These are phyloP conservation scores for Hypomontagnella monticulosa DNA, from an alignment of 495 filamentous ascomycete species.

Conservation along the genomic window DNA sequence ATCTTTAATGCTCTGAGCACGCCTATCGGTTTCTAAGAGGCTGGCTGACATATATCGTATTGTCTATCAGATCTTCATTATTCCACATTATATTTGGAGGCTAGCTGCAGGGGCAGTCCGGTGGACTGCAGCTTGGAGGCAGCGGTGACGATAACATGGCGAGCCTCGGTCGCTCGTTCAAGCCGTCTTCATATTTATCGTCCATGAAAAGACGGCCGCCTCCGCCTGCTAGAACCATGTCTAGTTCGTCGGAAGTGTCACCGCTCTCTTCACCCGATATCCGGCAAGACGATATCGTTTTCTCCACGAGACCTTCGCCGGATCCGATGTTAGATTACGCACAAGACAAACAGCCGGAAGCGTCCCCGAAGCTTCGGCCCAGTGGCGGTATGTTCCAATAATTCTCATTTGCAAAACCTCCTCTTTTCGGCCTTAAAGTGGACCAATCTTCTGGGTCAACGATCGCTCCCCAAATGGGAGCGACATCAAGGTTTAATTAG, in stretches of 20 bases:
- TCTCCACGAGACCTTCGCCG: slow-evolving; percentile 44
- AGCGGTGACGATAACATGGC: slow-evolving; percentile 41
- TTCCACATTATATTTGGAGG: slow-evolving; percentile 2
- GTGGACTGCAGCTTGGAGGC: slow-evolving; percentile 9
- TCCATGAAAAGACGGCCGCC: slow-evolving; percentile 46
- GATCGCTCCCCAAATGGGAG: background rate
- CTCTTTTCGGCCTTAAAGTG: slow-evolving; percentile 1
- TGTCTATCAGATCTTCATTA: slow-evolving; percentile 13
- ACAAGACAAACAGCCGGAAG: slow-evolving; percentile 18
- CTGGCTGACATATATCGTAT: slow-evolving; percentile 14
- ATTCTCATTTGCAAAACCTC: slow-evolving; percentile 1
- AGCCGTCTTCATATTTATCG: slow-evolving; percentile 50
- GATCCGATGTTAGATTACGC: slow-evolving; percentile 28
- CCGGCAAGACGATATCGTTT: slow-evolving; percentile 42
- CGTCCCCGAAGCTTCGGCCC: slow-evolving; percentile 30
- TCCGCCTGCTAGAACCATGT: slow-evolving; percentile 45
- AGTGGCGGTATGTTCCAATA: slow-evolving; percentile 37
- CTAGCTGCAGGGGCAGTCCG: slow-evolving; percentile 10
- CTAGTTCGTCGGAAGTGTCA: slow-evolving; percentile 51
- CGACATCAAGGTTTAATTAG: background rate
- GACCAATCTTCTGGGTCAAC: background rate
- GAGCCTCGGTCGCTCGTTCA: slow-evolving; percentile 50
- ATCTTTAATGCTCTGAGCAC: background rate
- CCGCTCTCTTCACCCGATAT: slow-evolving; percentile 42
- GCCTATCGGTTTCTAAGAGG: slow-evolving; percentile 4